These are phyloP conservation scores for Nannizziopsis barbatae DNA, from an alignment of 2,329 filamentous ascomycete species.

Conservation along the genomic window DNA sequence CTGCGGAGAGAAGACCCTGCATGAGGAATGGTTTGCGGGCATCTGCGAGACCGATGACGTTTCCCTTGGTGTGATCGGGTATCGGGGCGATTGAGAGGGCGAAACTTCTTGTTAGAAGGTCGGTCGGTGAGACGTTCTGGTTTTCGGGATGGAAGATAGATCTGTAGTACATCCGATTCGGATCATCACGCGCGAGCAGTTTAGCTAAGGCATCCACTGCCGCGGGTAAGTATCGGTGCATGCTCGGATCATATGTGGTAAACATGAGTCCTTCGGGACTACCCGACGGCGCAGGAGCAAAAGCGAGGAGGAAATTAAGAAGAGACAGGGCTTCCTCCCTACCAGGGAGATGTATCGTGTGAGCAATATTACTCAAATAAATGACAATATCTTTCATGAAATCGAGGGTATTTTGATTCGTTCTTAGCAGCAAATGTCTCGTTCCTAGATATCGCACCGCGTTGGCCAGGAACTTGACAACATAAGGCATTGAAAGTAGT, in stretches of 20 bases:
- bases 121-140: constrained; percentile 52
- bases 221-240: constrained; percentile 79
- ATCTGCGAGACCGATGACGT: constrained; percentile 59
- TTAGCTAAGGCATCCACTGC: constrained; percentile 88
- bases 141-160: constrained; percentile 67
- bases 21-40: constrained; percentile 78
- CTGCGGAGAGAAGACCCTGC: constrained; percentile 81
- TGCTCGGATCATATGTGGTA: constrained; percentile 62
- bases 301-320: constrained; percentile 79
- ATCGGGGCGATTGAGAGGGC: constrained; percentile 74
- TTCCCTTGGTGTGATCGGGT: constrained; percentile 57
- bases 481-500: constrained; percentile 60
- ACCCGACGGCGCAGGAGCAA: constrained; percentile 63
- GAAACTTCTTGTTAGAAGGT: constrained; percentile 78
- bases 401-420: constrained; percentile 74
- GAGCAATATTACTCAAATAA: constrained; percentile 77
- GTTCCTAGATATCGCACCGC: constrained; percentile 81
- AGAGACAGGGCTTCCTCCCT: constrained; percentile 80
- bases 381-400: constrained; percentile 94
- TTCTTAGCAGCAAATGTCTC: constrained; percentile 72
- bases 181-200: constrained; percentile 81
- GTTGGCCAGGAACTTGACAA: constrained; percentile 73
- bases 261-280: constrained; percentile 55
- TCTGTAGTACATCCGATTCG: constrained; percentile 76
- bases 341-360: constrained; percentile 66